Percentiles rank a stretch among this genome's conserved stretches.
phyloP scores from a whole-genome alignment of 768 basidiomycete genomes.

The Lentinula detonsa region DNA sequence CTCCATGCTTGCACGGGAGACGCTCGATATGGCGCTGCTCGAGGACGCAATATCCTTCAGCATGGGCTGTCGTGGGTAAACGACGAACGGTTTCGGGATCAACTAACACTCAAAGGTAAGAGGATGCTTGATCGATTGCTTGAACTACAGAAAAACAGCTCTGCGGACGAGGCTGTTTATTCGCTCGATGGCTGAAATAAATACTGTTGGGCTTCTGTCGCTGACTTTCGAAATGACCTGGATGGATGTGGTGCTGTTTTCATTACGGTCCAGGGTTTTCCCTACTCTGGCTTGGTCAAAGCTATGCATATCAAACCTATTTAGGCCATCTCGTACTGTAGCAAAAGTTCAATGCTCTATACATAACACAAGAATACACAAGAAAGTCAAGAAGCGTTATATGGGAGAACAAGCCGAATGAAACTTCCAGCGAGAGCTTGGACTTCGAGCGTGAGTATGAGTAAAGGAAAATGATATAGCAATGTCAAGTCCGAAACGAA shows the following conservation, averaged over 20 bases:
- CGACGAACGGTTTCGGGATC: slow-evolving; percentile 18
- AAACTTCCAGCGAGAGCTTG: too few species aligned
- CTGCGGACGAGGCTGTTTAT: not conserved
- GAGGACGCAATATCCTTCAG: slow-evolving; percentile 71
- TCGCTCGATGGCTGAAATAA: slow-evolving; percentile 1
- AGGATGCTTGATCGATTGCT: slow-evolving; percentile 4
- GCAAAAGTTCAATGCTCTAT: too few species aligned
- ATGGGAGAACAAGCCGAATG: too few species aligned
- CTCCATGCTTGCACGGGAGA: slow-evolving; percentile 69
- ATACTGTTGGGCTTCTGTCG: not conserved
- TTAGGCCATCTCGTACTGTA: too few species aligned
- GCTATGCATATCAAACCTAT: not conserved
- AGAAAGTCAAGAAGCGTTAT: too few species aligned
- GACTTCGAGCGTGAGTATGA: too few species aligned
- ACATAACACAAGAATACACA: too few species aligned
- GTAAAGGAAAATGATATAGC: not conserved
- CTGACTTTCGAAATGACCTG: too few species aligned
- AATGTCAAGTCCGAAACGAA: not conserved
- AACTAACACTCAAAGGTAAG: slow-evolving; percentile 4
- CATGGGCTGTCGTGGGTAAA: slow-evolving; percentile 73
- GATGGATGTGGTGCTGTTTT: too few species aligned
- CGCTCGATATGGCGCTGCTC: slow-evolving; percentile 49
- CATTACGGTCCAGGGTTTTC: not conserved
- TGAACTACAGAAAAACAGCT: not conserved
- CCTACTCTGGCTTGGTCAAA: not conserved